phyloP scores from a whole-genome alignment of 371 early-diverging fungal genomes.

The Rhizopus stolonifer region DNA sequence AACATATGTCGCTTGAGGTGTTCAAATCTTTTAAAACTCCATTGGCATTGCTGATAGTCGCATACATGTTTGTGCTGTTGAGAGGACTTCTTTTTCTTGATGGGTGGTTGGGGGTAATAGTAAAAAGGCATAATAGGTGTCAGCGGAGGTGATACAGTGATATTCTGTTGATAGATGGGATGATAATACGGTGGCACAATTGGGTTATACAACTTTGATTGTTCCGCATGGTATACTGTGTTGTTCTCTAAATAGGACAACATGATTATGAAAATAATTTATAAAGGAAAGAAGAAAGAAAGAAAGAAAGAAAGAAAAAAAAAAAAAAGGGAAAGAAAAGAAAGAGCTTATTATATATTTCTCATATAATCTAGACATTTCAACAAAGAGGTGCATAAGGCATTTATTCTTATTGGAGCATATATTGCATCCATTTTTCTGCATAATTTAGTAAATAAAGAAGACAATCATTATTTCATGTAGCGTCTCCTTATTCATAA shows the following conservation, averaged over 20 bases:
- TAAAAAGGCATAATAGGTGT: constrained; percentile 2
- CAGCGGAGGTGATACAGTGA: not conserved
- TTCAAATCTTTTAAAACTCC: constrained; percentile 76
- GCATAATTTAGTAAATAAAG: not conserved
- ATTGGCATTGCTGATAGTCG: constrained; percentile 51
- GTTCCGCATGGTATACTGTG: not conserved
- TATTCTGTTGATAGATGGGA: not conserved
- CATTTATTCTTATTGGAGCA: constrained; percentile 1
- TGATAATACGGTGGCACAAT: constrained; percentile 4
- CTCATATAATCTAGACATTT: not conserved
- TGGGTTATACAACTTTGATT: constrained; percentile 1
- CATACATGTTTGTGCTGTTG: constrained; percentile 50
- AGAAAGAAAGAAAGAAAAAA: not conserved
- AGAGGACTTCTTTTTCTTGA: not conserved
- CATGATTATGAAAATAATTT: not conserved
- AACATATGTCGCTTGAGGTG: constrained; percentile 80
- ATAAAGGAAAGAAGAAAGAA: not conserved
- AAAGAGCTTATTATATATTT: not conserved
- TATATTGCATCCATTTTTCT: constrained; percentile 2
- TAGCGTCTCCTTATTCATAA: not conserved
- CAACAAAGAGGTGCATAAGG: constrained; percentile 2
- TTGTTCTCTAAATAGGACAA: not conserved
- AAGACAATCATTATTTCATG: not conserved
- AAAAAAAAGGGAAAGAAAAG: not conserved
- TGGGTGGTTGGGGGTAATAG: not conserved